Evolutionary conservation across 116 monocot genomes (phyloP).

Genomic region (Papilionanthe hybrid): DNA sequence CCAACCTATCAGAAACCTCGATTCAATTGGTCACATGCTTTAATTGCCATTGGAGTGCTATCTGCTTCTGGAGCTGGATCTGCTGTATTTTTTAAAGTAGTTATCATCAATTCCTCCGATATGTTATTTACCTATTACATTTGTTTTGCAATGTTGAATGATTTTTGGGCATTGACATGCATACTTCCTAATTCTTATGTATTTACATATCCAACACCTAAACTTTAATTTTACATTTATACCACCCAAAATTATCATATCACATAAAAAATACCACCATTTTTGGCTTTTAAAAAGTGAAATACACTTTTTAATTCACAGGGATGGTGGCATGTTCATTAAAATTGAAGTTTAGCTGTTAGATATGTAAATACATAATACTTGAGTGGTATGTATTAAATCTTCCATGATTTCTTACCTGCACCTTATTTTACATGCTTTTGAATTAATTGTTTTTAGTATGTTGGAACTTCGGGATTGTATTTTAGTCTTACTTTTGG

Average conservation of each 20-base stretch:
- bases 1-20: conserved; percentile 22
- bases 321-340: too few relatives aligned
- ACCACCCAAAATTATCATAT: too few relatives aligned
- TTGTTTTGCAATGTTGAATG: conserved; percentile 4
- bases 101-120: not conserved
- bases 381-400: too few relatives aligned
- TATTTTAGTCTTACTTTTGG: not conserved
- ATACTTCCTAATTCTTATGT: too few relatives aligned
- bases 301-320: too few relatives aligned
- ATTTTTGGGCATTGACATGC: not conserved
- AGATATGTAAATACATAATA: too few relatives aligned
- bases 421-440: conserved; percentile 3
- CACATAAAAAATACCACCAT: too few relatives aligned
- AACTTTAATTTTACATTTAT: too few relatives aligned
- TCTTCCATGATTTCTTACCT: not conserved
- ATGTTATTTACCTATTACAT: not conserved
- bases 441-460: not conserved
- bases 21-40: conserved; percentile 67
- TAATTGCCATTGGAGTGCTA: conserved; percentile 61
- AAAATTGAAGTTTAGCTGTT: too few relatives aligned
- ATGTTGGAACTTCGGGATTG: not conserved
- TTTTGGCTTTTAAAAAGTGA: too few relatives aligned
- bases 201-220: too few relatives aligned
- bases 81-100: conserved; percentile 77
- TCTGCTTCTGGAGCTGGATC: conserved; percentile 83